phyloP scores from a whole-genome alignment of 2,329 filamentous ascomycete genomes.

The Arthrobotrys pseudoclavata region DNA sequence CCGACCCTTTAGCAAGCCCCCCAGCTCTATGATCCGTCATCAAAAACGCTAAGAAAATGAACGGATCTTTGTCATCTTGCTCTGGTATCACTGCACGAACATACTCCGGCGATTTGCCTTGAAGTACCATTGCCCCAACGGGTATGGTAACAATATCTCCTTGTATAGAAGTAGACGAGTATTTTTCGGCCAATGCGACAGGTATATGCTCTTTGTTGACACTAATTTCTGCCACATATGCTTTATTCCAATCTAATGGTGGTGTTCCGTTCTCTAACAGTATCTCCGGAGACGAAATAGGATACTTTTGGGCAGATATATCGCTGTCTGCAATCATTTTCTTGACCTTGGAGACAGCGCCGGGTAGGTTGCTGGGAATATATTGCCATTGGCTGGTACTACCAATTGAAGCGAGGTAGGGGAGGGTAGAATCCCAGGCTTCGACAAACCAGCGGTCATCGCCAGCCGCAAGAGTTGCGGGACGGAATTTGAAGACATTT shows the following conservation, averaged over 20 bases:
- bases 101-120: constrained; percentile 20
- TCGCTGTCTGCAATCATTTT: constrained; percentile 26
- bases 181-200: constrained; percentile 16
- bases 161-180: neutral
- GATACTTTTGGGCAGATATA: constrained; percentile 5
- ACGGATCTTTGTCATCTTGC: constrained; percentile 43
- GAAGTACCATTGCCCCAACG: constrained; percentile 33
- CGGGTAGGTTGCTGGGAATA: constrained; percentile 19
- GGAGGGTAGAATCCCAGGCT: constrained; percentile 45
- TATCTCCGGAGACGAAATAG: neutral
- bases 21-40: constrained; percentile 40
- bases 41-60: constrained; percentile 20
- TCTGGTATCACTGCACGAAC: constrained; percentile 36
- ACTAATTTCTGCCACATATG: constrained; percentile 28
- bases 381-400: constrained; percentile 37
- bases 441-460: constrained; percentile 45
- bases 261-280: neutral
- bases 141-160: constrained; percentile 21
- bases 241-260: constrained; percentile 24
- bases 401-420: constrained; percentile 28
- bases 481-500: constrained; percentile 33
- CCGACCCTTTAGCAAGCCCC: constrained; percentile 29
- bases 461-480: constrained; percentile 21
- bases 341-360: constrained; percentile 18
- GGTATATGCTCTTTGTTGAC: constrained; percentile 25